Conservation (phyloP, 164 flowering plant species). For the Magnolia officinalis region DNA sequence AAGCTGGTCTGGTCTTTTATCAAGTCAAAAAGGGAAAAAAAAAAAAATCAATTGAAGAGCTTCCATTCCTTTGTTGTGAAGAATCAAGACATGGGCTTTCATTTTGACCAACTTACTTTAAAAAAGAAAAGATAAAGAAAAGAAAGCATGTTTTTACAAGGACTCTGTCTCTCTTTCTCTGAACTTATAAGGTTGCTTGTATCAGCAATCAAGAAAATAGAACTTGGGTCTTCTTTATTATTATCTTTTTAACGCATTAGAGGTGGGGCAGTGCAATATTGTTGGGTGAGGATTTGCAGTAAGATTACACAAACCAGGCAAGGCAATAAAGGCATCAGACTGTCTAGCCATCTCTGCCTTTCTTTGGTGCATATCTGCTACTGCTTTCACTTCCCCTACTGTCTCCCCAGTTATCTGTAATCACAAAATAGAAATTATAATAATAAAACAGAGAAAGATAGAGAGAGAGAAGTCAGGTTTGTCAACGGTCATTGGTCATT, state of each 20-base stretch:
- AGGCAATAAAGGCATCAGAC: conserved; percentile 98
- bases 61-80: background rate
- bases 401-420: conserved; percentile 95
- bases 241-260: background rate
- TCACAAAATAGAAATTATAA: background rate
- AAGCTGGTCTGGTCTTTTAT: background rate
- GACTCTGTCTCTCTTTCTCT: background rate
- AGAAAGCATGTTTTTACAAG: background rate
- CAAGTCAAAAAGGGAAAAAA: background rate
- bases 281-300: conserved; percentile 2
- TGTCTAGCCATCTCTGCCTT: conserved; percentile 98
- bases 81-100: background rate
- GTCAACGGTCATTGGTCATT: no score
- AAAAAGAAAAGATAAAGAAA: background rate
- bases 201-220: background rate
- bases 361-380: conserved; percentile 99
- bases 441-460: background rate
- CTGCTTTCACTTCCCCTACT: conserved; percentile 98
- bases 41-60: background rate
- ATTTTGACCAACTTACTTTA: background rate
- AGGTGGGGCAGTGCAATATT: background rate
- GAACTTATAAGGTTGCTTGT: background rate
- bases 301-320: conserved; percentile 69
- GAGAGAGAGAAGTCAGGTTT: no score
- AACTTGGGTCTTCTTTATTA: background rate